A percentile compares a stretch with the other conserved stretches of the same genome.
Evolutionary conservation across 345 rosid species (phyloP).

Genomic region (Linum usitatissimum): DNA sequence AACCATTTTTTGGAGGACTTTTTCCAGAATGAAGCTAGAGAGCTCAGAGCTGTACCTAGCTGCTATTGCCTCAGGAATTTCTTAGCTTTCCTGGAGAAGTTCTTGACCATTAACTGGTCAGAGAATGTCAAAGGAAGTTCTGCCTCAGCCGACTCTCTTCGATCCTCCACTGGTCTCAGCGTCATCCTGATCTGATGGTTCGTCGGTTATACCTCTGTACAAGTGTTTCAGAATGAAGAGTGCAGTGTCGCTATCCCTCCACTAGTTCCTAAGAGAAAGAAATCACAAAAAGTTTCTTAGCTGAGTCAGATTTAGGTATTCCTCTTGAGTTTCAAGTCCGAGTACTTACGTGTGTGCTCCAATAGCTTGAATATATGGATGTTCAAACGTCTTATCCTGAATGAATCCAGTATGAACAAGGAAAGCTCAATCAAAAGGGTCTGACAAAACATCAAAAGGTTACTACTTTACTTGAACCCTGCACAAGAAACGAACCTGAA

Average conservation of each 20-base stretch:
- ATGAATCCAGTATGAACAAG: conserved; percentile 1
- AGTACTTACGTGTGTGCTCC: conserved; percentile 83
- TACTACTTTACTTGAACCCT: too few relatives aligned
- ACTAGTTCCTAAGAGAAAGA: conserved; percentile 59
- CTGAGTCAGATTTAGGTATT: too few relatives aligned
- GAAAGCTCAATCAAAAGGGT: conserved; percentile 8
- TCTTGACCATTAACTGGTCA: conserved; percentile 30
- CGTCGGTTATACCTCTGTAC: conserved; percentile 62
- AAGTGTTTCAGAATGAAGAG: conserved; percentile 83
- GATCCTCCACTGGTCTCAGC: conserved; percentile 21
- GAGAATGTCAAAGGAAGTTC: conserved; percentile 81
- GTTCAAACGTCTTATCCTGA: conserved; percentile 89
- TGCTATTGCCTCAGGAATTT: conserved; percentile 30
- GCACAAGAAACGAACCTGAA: conserved; percentile 47
- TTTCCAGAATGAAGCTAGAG: too few relatives aligned
- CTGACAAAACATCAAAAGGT: conserved; percentile 1
- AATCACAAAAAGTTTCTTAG: not conserved
- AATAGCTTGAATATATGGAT: conserved; percentile 88
- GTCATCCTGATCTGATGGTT: conserved; percentile 20
- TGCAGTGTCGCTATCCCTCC: conserved; percentile 93
- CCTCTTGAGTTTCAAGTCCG: too few relatives aligned
- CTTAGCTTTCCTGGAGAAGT: conserved; percentile 53
- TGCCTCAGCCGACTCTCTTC: conserved; percentile 40
- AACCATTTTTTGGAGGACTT: too few relatives aligned
- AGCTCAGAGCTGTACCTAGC: not conserved